Percentiles rank a stretch among this genome's conserved stretches.
Conservation (phyloP, 257 asterid species). For the Solanum virginianum region DNA sequence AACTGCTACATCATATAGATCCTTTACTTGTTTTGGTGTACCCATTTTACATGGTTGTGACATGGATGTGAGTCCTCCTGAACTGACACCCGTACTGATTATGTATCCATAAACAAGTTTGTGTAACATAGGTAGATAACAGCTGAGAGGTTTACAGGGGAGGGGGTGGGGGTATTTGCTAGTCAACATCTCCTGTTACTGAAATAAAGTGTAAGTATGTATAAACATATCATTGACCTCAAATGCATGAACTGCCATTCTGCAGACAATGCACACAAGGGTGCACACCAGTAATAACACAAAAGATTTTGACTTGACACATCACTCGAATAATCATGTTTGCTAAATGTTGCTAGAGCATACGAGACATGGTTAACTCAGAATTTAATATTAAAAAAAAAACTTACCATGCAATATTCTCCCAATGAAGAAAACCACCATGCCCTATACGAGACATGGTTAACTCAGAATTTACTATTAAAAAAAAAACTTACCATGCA, state of each 20-base stretch:
- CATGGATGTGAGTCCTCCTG: not conserved
- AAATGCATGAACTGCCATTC: not conserved
- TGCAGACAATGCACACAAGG: not conserved
- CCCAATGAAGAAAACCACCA: conserved; percentile 84
- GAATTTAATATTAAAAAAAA: not conserved
- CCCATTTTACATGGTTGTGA: not conserved
- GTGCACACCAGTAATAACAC: not conserved
- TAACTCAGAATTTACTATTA: not conserved
- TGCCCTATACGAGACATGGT: conserved; percentile 30
- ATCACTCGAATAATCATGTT: not conserved
- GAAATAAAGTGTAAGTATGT: not conserved
- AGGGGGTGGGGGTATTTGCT: not conserved
- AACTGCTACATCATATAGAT: not conserved
- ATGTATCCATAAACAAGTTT: not conserved
- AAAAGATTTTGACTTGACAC: not conserved
- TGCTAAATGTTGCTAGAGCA: not conserved
- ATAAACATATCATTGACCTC: not conserved
- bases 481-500: conserved; percentile 31
- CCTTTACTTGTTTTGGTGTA: not conserved
- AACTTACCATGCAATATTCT: conserved; percentile 47
- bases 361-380: not conserved
- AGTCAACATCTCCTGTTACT: not conserved
- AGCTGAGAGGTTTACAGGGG: not conserved
- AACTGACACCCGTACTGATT: not conserved
- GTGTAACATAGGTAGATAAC: not conserved